phyloP scores from a whole-genome alignment of 352 stramenopile genomes.

The Globisporangium apiculatum region DNA sequence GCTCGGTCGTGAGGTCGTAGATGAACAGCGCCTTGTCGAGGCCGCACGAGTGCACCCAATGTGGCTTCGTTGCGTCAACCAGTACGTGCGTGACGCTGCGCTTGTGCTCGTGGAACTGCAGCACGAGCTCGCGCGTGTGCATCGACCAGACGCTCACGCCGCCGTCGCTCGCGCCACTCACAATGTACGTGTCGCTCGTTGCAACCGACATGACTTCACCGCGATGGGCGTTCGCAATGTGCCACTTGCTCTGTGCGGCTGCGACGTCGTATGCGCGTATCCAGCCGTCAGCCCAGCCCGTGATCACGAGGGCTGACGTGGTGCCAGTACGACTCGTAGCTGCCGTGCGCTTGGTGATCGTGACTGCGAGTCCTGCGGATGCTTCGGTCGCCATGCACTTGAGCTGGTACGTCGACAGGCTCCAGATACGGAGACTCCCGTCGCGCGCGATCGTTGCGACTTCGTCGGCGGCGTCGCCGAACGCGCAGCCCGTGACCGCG shows the following conservation, averaged over 20 bases:
- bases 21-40: conserved; percentile 87
- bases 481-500: conserved; percentile 52
- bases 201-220: conserved; percentile 69
- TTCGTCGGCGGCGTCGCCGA: conserved; percentile 46
- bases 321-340: background rate
- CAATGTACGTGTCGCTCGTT: conserved; percentile 59
- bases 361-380: conserved; percentile 36
- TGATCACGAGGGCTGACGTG: conserved; percentile 24
- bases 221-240: conserved; percentile 85
- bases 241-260: conserved; percentile 63
- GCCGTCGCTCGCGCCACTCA: conserved; percentile 79
- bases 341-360: conserved; percentile 22
- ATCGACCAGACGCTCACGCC: conserved; percentile 87
- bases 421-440: conserved; percentile 61
- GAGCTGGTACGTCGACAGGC: conserved; percentile 59
- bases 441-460: conserved; percentile 70
- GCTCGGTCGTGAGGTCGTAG: conserved; percentile 87
- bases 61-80: conserved; percentile 65
- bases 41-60: conserved; percentile 84
- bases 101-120: conserved; percentile 90
- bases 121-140: conserved; percentile 77
- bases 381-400: conserved; percentile 61
- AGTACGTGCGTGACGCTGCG: conserved; percentile 71
- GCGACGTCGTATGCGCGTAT: conserved; percentile 51
- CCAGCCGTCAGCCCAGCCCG: conserved; percentile 71